Evolutionary conservation across 495 filamentous ascomycete species (phyloP).

Genomic region (Neurospora tetrasperma): DNA sequence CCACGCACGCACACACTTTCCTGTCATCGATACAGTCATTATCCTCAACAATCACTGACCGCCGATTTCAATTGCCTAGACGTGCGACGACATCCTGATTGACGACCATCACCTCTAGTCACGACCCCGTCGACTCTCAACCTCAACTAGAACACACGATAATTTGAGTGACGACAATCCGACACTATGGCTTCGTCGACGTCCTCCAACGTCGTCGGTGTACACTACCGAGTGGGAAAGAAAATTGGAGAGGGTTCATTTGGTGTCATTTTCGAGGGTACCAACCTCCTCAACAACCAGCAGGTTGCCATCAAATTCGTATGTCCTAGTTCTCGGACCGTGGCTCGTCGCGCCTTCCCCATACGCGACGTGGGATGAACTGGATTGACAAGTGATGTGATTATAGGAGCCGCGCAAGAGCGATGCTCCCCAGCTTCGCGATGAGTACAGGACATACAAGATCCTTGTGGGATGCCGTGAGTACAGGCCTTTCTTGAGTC

Average conservation of each 20-base stretch:
- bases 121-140: background rate
- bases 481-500: conserved; percentile 30
- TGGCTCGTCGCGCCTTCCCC: background rate
- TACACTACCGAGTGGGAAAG: conserved; percentile 98
- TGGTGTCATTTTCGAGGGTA: conserved; percentile 98
- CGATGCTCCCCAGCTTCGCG: conserved; percentile 92
- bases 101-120: background rate
- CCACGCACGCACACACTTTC: background rate
- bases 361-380: background rate
- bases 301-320: conserved; percentile 99
- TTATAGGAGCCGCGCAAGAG: conserved; percentile 91
- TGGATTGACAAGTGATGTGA: background rate
- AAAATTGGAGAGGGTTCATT: conserved; percentile 99
- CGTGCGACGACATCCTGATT: background rate
- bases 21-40: background rate
- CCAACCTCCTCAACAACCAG: conserved; percentile 97
- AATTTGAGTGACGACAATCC: background rate
- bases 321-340: conserved; percentile 27
- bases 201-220: conserved; percentile 95
- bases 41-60: background rate
- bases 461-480: conserved; percentile 97
- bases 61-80: background rate
- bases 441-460: conserved; percentile 99
- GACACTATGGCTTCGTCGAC: conserved; percentile 68
- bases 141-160: background rate